These are phyloP conservation scores for Tetrahymena borealis DNA, from an alignment of 73 alveolate species.

Conservation along the genomic window DNA sequence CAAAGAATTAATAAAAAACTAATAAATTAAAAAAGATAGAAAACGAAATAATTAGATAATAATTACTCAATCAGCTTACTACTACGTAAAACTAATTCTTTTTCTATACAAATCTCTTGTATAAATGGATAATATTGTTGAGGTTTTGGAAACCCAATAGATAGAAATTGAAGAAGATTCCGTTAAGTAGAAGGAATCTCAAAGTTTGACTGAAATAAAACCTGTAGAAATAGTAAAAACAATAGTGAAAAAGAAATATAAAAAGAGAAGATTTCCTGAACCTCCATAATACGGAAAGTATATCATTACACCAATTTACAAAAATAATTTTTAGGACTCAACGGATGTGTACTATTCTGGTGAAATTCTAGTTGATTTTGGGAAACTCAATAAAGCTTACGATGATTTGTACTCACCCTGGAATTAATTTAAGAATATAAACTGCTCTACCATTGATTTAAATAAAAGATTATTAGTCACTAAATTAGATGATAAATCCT, in stretches of 20 bases:
- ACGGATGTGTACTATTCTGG: not conserved
- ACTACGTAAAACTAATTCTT: too few species aligned
- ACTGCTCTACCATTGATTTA: not conserved
- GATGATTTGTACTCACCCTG: not conserved
- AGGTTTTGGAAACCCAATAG: not conserved
- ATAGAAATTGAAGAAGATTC: not conserved
- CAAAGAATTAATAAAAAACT: too few species aligned
- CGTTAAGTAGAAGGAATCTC: not conserved
- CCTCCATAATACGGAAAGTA: not conserved
- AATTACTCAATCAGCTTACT: too few species aligned
- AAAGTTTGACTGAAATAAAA: not conserved
- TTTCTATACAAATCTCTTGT: too few species aligned
- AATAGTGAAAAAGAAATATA: not conserved
- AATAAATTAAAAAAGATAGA: too few species aligned
- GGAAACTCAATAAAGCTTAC: not conserved
- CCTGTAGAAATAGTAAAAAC: not conserved
- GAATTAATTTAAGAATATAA: not conserved
- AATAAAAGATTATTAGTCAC: not conserved
- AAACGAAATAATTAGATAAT: too few species aligned
- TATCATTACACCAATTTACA: not conserved
- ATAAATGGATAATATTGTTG: too few species aligned
- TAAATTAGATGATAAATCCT: not conserved
- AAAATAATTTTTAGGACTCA: not conserved
- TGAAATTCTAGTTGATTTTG: not conserved
- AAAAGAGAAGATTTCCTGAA: not conserved